Base-by-base conservation (phyloP, 2,329 filamentous ascomycete genomes). In the Colletotrichum sojae region DNA sequence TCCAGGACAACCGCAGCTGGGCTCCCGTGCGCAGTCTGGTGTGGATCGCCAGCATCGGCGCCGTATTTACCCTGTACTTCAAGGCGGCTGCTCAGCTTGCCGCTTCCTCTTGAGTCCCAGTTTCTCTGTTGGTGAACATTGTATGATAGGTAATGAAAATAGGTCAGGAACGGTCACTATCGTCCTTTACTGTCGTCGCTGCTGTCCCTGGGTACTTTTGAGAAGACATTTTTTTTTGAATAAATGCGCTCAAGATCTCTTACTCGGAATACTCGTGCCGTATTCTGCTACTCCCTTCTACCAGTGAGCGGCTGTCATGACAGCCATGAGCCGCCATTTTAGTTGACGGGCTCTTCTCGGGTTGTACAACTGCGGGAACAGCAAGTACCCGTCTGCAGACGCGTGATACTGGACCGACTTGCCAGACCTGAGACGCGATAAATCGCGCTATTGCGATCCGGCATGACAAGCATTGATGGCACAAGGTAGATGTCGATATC, bases 1-100 rank as follows among this genome's bases (percentile, higher is more conserved):
- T 86, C 54, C 81, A 83, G 72, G 80, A 80, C 15, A 81, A 84
- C 70, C 76, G 77, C 59, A 76, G 74, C 61, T 68, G 81, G 22
- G 78, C 80, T 6, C 73, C 73, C 2, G 12, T 85, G 49, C 76
- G 85, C 58, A 82, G 77, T 63, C 13, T 81, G 2, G 63, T 75
- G 16, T 87, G 83, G 83, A 56, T 72, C 2, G 63, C 71, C 2
- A 77, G 83, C 22, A 57, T 83, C 9, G 74, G 64, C 5, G 60
- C 80, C 16, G 78, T 78, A 48, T 53, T 79, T 52, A 71, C 77
- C 4, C 69, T 86, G 56, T 86, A 80, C 75, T 60, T 84, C 59
- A 79, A 80, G 73, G 83, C 84, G 54, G 83, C 81, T 25, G 73
- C 75, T 63, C 71, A 73, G 59, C 63, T 75, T 18, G 63, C 67